phyloP scores from a whole-genome alignment of 495 filamentous ascomycete genomes.

The Extremus antarcticus region DNA sequence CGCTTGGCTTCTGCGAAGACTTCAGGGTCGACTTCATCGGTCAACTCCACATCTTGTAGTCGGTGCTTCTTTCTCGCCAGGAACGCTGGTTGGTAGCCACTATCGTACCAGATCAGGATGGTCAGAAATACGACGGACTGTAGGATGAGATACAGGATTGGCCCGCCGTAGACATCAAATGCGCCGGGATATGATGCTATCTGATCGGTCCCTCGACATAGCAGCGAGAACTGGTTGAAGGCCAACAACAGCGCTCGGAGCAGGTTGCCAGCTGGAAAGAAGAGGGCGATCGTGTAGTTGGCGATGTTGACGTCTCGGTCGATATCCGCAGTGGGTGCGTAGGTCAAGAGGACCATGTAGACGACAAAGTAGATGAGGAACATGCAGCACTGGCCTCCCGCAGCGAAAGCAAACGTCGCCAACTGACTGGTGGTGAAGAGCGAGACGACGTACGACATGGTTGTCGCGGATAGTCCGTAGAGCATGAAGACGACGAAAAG shows the following conservation, averaged over 20 bases:
- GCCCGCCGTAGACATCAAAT: constrained; percentile 63
- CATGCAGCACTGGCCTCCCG: constrained; percentile 58
- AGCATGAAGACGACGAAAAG: constrained; percentile 65
- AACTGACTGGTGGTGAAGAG: constrained; percentile 58
- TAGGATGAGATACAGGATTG: constrained; percentile 63
- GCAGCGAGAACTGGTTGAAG: constrained; percentile 65
- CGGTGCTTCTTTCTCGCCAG: constrained; percentile 27
- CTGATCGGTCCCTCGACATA: constrained; percentile 48
- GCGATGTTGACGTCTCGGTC: constrained; percentile 48
- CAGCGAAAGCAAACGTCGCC: constrained; percentile 63
- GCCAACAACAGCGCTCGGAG: constrained; percentile 58
- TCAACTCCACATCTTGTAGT: constrained; percentile 38
- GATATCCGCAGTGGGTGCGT: constrained; percentile 48
- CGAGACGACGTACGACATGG: constrained; percentile 64
- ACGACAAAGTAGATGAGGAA: constrained; percentile 77
- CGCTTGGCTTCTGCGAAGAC: constrained; percentile 38
- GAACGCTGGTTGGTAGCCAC: constrained; percentile 44
- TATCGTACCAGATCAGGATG: constrained; percentile 61
- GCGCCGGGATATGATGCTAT: constrained; percentile 57
- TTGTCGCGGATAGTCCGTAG: constrained; percentile 60
- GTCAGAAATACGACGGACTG: constrained; percentile 57
- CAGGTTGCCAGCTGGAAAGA: constrained; percentile 61
- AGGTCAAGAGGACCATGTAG: constrained; percentile 60
- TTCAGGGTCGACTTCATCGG: constrained; percentile 35
- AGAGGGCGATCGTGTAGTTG: constrained; percentile 55